phyloP scores from a whole-genome alignment of 805 yeast species.

The Myxozyma mucilagina region DNA sequence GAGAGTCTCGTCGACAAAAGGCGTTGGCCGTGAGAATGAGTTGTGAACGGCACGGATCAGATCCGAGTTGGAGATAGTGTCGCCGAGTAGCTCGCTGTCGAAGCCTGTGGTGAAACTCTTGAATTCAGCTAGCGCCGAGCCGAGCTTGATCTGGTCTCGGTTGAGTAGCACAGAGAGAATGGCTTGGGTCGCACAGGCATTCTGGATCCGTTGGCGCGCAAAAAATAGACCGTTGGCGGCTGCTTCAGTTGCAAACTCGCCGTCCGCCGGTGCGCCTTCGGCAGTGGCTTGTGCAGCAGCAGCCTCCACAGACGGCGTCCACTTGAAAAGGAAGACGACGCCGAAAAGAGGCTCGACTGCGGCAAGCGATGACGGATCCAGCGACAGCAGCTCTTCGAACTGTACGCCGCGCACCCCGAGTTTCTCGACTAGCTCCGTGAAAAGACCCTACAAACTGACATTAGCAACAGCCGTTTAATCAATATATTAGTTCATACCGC shows the following conservation, averaged over 20 bases:
- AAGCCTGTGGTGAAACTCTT: constrained; percentile 53
- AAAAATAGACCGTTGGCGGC: constrained; percentile 52
- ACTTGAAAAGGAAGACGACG: constrained; percentile 63
- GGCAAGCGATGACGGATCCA: constrained; percentile 49
- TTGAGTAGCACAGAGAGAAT: constrained; percentile 58
- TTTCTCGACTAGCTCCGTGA: constrained; percentile 60
- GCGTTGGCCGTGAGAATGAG: constrained; percentile 58
- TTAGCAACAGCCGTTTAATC: neutral
- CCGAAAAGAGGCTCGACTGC: constrained; percentile 53
- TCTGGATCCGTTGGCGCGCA: constrained; percentile 63
- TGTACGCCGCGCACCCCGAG: constrained; percentile 56
- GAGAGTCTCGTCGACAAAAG: constrained; percentile 49
- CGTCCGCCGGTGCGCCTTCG: constrained; percentile 45
- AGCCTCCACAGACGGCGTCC: constrained; percentile 49
- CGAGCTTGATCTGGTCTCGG: constrained; percentile 47
- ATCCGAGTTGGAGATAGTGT: constrained; percentile 60
- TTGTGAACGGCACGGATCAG: constrained; percentile 58
- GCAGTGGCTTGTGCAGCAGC: no score
- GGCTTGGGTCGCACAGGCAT: constrained; percentile 77
- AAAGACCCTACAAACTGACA: constrained; percentile 50
- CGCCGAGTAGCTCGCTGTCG: constrained; percentile 58
- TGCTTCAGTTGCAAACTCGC: constrained; percentile 45
- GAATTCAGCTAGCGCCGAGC: constrained; percentile 51
- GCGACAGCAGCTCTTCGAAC: constrained; percentile 57
- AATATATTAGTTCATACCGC: constrained; percentile 43